Base-by-base conservation (phyloP, 192 early-diverging fungal genomes). In the Podila minutissima region DNA sequence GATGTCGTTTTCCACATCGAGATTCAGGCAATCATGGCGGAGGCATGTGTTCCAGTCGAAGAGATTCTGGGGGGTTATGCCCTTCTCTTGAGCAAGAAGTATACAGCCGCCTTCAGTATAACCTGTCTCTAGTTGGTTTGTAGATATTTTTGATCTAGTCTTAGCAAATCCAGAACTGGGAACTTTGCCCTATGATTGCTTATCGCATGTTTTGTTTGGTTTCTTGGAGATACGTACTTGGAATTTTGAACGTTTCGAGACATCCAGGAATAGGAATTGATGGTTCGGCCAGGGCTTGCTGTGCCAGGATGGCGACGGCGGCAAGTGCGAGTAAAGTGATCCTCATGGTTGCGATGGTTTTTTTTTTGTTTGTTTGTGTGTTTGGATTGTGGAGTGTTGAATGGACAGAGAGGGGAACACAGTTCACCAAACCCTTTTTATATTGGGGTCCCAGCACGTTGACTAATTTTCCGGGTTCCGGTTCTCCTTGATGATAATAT, bases 1-100 rank as follows among this genome's bases (percentile, higher is more conserved):
- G 22, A 71, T 71, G 11, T 64, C 6, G n/a, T 64, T 64, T 20
- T 31, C 51, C 4, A 41, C 31, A 17, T 55, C 62, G 10, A 71
- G 62, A 37, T 64, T 71, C 28, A 26, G 26, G 41, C 70, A 71
- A 24, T 63, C 61, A 12, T 7, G 41, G 62, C 46, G 70, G 2
- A 71, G 70, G 32, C 35, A 62, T 31, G 19, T 62, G 62, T 71
- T 71, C 59, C 60, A 64, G 13, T 20, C 38, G 33, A 64, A 19
- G 9, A 71, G 49, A 7, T 64, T 10, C 37, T 71, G 49, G 37
- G 64, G 41, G 12, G 60, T 64, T 1, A 32, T 51, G n/a, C 35
- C 26, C 11, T 71, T 28, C 20, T 58, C 26, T 1, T 32, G 0
- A 15, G 70, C 70, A 71, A 64, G 51, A 12, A 17, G 31, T 50